Conservation (phyloP, 2,329 filamentous ascomycete species). For the Penicillium corylophilum region DNA sequence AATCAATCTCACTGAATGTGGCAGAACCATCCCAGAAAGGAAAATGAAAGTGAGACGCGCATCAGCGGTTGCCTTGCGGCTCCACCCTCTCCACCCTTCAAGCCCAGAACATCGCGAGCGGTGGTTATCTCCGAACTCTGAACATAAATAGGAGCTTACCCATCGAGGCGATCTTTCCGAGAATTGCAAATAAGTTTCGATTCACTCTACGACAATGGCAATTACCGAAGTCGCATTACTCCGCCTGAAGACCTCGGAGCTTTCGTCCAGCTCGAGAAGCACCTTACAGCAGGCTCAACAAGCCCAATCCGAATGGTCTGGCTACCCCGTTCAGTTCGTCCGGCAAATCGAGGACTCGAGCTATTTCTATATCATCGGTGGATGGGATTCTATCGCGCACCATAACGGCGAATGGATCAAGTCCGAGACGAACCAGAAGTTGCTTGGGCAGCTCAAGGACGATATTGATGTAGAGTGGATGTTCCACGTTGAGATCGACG, state of each 20-base stretch:
- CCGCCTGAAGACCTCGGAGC: constrained; percentile 29
- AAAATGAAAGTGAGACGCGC: neutral
- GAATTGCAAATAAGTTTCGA: neutral
- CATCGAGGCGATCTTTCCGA: neutral
- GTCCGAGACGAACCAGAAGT: constrained; percentile 41
- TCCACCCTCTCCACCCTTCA: neutral
- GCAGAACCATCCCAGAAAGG: neutral
- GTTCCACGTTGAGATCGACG: constrained; percentile 44
- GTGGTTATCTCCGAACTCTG: neutral
- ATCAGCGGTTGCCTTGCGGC: neutral
- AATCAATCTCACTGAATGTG: neutral
- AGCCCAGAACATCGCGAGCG: too few relatives aligned
- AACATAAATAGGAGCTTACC: neutral
- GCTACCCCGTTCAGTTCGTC: constrained; percentile 39
- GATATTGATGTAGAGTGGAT: constrained; percentile 45
- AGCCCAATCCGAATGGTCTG: constrained; percentile 39
- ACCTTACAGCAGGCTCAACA: constrained; percentile 36
- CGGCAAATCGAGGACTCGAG: constrained; percentile 47
- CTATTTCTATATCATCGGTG: constrained; percentile 46
- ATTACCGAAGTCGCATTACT: constrained; percentile 49
- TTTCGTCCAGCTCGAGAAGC: constrained; percentile 25
- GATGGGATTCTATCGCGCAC: constrained; percentile 45
- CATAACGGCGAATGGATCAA: constrained; percentile 47
- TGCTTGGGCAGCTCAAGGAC: constrained; percentile 38
- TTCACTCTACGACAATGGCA: constrained; percentile 1